Evolutionary conservation across 495 filamentous ascomycete species (phyloP).

Genomic region (Usnea hakonensis): DNA sequence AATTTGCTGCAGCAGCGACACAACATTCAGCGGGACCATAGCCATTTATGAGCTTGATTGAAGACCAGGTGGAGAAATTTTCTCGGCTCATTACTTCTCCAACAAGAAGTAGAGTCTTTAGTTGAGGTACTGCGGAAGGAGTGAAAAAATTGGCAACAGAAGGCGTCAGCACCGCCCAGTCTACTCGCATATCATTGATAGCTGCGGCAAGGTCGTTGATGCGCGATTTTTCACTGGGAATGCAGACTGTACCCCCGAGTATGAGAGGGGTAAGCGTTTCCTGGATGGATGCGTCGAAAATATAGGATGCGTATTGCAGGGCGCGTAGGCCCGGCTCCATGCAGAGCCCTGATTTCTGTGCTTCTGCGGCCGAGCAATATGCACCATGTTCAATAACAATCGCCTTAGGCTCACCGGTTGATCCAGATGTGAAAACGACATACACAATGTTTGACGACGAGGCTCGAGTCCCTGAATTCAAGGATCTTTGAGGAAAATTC

Average conservation of each 20-base stretch:
- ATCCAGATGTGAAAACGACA: slow-evolving; percentile 43
- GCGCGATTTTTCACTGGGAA: slow-evolving; percentile 45
- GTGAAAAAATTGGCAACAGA: slow-evolving; percentile 44
- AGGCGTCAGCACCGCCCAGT: slow-evolving; percentile 37
- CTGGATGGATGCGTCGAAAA: slow-evolving; percentile 43
- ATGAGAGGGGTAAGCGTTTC: slow-evolving; percentile 40
- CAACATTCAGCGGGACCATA: slow-evolving; percentile 54
- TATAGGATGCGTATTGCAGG: slow-evolving; percentile 48
- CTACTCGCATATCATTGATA: slow-evolving; percentile 40
- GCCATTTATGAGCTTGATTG: slow-evolving; percentile 45
- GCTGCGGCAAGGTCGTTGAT: slow-evolving; percentile 40
- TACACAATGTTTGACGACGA: slow-evolving; percentile 21
- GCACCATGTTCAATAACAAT: slow-evolving; percentile 39
- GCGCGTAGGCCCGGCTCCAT: slow-evolving; percentile 27
- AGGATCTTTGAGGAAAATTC: slow-evolving; percentile 15
- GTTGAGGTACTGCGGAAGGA: slow-evolving; percentile 37
- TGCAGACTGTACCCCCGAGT: slow-evolving; percentile 38
- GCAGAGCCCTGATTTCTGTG: slow-evolving; percentile 36
- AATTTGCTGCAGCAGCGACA: slow-evolving; percentile 26
- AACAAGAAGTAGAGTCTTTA: slow-evolving; percentile 38
- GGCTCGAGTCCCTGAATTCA: neutral
- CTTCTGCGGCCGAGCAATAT: slow-evolving; percentile 36
- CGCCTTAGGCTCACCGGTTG: slow-evolving; percentile 47
- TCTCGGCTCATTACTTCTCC: slow-evolving; percentile 44
- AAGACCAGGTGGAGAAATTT: slow-evolving; percentile 48